Evolutionary conservation across 2,329 filamentous ascomycete genomes (phyloP).

Genomic region (Didymella lethalis): DNA sequence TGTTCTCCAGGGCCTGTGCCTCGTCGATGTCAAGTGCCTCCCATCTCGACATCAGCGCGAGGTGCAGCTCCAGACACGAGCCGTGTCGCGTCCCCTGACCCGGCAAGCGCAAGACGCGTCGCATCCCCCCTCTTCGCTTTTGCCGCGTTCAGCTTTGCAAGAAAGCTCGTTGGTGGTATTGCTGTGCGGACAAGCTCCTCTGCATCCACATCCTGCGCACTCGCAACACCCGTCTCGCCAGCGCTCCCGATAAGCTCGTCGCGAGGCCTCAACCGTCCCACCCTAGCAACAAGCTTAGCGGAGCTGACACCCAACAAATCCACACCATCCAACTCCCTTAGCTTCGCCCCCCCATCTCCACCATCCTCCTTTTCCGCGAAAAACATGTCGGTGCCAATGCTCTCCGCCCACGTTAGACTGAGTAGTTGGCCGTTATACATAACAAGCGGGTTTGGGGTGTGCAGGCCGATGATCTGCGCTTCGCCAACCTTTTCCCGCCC

Average conservation of each 20-base stretch:
- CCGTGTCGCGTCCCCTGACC: not conserved
- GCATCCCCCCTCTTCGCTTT: conserved; percentile 54
- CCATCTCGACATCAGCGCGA: conserved; percentile 9
- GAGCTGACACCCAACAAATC: conserved; percentile 75
- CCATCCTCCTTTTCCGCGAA: conserved; percentile 57
- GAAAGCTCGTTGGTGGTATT: conserved; percentile 48
- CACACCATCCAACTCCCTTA: conserved; percentile 55
- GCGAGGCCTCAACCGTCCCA: conserved; percentile 63
- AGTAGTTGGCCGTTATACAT: conserved; percentile 82
- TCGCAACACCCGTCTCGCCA: conserved; percentile 7
- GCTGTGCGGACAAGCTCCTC: not conserved
- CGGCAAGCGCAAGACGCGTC: conserved; percentile 28
- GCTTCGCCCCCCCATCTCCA: conserved; percentile 41
- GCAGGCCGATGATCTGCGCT: conserved; percentile 84
- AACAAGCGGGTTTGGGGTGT: conserved; percentile 77
- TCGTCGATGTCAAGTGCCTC: not conserved
- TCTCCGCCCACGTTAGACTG: conserved; percentile 80
- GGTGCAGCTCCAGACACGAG: conserved; percentile 1
- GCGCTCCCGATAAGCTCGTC: conserved; percentile 37
- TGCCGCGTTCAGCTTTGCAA: conserved; percentile 51
- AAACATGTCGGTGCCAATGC: conserved; percentile 84
- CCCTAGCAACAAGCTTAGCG: conserved; percentile 72
- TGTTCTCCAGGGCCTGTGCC: too few species aligned
- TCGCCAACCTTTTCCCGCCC: conserved; percentile 39
- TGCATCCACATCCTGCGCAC: not conserved